phyloP scores from a whole-genome alignment of 208 protist genomes.

The Novymonas esmeraldas region DNA sequence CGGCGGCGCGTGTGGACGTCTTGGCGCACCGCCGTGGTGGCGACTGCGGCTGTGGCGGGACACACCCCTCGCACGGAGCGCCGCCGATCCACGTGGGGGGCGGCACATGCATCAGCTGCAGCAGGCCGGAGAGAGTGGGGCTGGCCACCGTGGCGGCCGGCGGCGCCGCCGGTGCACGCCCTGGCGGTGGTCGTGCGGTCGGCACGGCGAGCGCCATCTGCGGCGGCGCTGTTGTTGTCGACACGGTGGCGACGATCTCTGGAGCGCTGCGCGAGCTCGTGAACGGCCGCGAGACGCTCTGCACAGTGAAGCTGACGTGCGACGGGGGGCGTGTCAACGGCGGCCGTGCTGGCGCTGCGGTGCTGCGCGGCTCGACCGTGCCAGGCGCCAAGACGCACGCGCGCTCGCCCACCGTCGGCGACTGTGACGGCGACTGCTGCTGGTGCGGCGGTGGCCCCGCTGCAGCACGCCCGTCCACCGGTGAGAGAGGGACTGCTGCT shows the following conservation, averaged over 20 bases:
- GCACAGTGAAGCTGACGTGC: slow-evolving; percentile 26
- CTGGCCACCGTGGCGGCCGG: neutral
- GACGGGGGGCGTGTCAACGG: slow-evolving; percentile 2
- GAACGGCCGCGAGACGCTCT: slow-evolving; percentile 7
- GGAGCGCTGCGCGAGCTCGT: slow-evolving; percentile 1
- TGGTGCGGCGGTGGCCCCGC: neutral
- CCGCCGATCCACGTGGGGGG: no score
- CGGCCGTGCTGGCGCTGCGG: neutral
- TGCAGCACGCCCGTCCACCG: neutral
- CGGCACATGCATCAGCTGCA: slow-evolving; percentile 21
- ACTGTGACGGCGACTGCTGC: no score
- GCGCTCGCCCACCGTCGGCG: no score
- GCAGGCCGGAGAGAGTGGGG: neutral
- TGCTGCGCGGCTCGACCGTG: neutral
- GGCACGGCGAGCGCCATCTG: neutral
- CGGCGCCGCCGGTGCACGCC: neutral
- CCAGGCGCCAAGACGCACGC: no score
- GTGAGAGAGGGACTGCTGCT: no score
- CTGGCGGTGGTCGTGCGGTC: neutral
- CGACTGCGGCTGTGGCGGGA: no score
- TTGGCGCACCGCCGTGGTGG: no score
- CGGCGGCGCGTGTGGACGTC: neutral
- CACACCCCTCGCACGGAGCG: no score
- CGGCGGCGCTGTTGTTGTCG: neutral
- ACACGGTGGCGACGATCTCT: neutral